phyloP scores from a whole-genome alignment of 2,329 filamentous ascomycete species.

The Mycosphaerella sp. region DNA sequence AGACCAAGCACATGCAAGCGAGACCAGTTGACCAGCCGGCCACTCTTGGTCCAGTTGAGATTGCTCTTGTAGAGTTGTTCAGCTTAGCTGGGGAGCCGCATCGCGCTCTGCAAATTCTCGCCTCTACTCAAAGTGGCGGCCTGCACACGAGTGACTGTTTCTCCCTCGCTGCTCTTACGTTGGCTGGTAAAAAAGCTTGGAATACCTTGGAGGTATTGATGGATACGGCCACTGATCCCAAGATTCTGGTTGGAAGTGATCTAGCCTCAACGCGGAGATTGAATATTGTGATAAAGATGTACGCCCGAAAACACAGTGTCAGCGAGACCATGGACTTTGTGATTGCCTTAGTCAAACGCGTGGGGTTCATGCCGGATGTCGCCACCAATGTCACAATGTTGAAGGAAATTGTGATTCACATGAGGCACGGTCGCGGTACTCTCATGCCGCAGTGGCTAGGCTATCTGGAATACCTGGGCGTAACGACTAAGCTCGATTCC shows the following conservation, averaged over 20 bases:
- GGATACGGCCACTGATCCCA: background rate
- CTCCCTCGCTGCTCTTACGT: conserved; percentile 11
- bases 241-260: background rate
- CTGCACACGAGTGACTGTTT: conserved; percentile 1
- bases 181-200: conserved; percentile 14
- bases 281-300: conserved; percentile 21
- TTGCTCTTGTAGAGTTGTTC: conserved; percentile 13
- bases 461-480: conserved; percentile 17
- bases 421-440: conserved; percentile 7
- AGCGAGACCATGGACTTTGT: conserved; percentile 28
- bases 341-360: conserved; percentile 18
- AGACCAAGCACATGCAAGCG: background rate
- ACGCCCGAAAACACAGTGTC: conserved; percentile 19
- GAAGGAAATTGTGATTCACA: conserved; percentile 19
- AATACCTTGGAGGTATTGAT: conserved; percentile 4
- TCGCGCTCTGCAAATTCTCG: conserved; percentile 9
- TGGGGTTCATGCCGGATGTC: conserved; percentile 24
- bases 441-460: conserved; percentile 27
- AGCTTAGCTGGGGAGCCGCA: conserved; percentile 12
- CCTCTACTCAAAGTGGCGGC: background rate
- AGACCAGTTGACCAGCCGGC: background rate
- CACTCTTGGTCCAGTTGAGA: conserved; percentile 1
- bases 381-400: conserved; percentile 26
- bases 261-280: conserved; percentile 9
- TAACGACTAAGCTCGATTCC: conserved; percentile 17